Base-by-base conservation (phyloP, 352 stramenopile species). In the Phytopythium vexans region DNA sequence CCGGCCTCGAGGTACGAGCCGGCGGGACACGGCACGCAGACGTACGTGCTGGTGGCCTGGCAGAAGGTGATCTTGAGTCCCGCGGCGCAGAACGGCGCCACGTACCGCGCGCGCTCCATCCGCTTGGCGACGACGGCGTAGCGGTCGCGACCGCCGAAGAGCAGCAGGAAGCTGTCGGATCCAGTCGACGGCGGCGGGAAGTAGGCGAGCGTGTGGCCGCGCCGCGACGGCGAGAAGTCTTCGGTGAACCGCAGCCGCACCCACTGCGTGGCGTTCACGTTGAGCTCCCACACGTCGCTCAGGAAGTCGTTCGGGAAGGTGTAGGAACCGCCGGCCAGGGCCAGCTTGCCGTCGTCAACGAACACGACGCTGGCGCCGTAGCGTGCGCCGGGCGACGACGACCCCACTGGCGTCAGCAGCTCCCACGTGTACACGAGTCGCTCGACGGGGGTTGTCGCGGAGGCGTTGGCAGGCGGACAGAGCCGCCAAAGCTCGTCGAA, bases 251-350 rank as follows among this genome's bases (percentile, higher is more conserved):
- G 60, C 31, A 89, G 58, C 9, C 62, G 68, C 21, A 89, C 58
- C 78, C 82, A 92, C 52, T 88, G 78, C 11, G 68, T 82, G 1
- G 77, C 71, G 36, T 85, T 86, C 54, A 83, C 54, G 15, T 89
- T 86, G 42, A 88, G 61, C 49, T 89, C 82, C 82, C 82, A 92
- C 11, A 67, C 60, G 39, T 92, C 82, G 34, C 64, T 71, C 4
- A 92, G 64, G 44, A 87, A 92, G 48, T 92, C 82, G 46, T 68
- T 86, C 5, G 82, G 82, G 51, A 92, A 92, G n/a, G 66, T 72
- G 48, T 77, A 88, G 11, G 82, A 92, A 9, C 82, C 82, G 4
- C 79, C 82, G 6, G 69, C 62, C 6, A 92, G 59, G 32, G 74
- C 64, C 6, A 90, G 41, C 49, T 81, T 83, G 10, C 79, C 77